phyloP scores from a whole-genome alignment of 345 rosid species.

The Citrus maxima region DNA sequence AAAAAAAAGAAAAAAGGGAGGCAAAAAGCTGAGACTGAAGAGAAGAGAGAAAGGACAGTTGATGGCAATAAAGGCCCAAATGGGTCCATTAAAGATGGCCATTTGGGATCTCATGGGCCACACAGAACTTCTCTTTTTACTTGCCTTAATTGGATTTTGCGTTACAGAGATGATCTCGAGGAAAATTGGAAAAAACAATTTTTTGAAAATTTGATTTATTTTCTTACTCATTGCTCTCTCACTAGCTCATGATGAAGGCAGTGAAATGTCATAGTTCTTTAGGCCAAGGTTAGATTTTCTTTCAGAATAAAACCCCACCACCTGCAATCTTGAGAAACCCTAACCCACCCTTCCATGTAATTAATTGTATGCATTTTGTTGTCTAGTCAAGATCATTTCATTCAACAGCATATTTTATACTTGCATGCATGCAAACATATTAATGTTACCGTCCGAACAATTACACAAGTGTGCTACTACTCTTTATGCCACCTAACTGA shows the following conservation, averaged over 20 bases:
- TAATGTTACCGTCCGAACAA: neutral
- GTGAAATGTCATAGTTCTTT: neutral
- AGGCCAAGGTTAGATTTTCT: neutral
- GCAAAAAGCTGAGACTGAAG: neutral
- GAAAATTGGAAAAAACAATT: too few relatives aligned
- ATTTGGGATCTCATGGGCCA: constrained; percentile 25
- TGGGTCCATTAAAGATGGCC: constrained; percentile 17
- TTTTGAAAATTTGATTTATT: too few relatives aligned
- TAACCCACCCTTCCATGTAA: neutral
- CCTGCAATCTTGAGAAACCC: neutral
- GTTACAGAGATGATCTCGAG: too few relatives aligned
- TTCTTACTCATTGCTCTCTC: neutral
- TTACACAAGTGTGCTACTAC: neutral
- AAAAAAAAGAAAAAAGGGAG: neutral
- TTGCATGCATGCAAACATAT: neutral
- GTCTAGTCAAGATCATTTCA: neutral
- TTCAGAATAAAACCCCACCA: neutral
- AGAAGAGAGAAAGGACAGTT: constrained; percentile 17
- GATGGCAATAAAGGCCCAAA: constrained; percentile 29
- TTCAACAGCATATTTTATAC: neutral
- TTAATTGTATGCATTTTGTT: neutral
- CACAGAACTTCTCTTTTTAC: neutral
- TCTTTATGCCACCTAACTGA: too few relatives aligned
- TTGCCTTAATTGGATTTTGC: constrained; percentile 4
- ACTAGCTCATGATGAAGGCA: too few relatives aligned